Base-by-base conservation (phyloP, 1,284 basidiomycete species). In the Ceratobasidium papillatum region DNA sequence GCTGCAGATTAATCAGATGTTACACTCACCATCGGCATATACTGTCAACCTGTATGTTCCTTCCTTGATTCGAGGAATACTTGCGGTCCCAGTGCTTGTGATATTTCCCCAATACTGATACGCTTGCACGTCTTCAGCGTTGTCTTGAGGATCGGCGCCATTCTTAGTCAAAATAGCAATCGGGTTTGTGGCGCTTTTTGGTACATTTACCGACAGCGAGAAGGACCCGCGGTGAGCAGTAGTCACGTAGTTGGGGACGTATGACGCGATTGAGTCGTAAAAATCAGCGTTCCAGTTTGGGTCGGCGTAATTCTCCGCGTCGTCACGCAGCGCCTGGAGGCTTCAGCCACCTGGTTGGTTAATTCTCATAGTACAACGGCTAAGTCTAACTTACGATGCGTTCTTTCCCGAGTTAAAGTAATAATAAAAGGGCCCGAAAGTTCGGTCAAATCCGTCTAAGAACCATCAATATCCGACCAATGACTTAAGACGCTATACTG, bases 91-190 rank as follows among this genome's bases (percentile, higher is more conserved):
- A 61, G 77, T 66, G 12, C 51, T 22, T 25, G 64, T 63, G 3
- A 81, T 72, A 30, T 80, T 75, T 32, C 74, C 76, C 81, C 81
- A 81, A 61, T 81, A 81, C 76, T 81, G 81, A 36, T 71, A 75
- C 38, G 75, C 77, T 19, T 41, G 69, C n/a, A 52, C 49, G 30
- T 73, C 74, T 0, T 73, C 58, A 9, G 76, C 78, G 54, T 80
- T 79, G 52, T 78, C 80, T 72, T 81, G 80, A 69, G 71, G 78
- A 54, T 81, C 79, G 38, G 74, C 68, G 0, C 80, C 79, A 5
- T 73, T 75, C 19, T 76, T 73, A 14, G 77, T 75, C n/a, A 81
- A 75, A n/a, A 81, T 63, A 0, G 80, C 78, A 11, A 77, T 77
- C 9, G 78, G 61, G 22, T 78, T 79, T 8, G 27, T 52, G 0